Evolutionary conservation across 129 eudicot species (phyloP).

Genomic region (Dittrichia graveolens): DNA sequence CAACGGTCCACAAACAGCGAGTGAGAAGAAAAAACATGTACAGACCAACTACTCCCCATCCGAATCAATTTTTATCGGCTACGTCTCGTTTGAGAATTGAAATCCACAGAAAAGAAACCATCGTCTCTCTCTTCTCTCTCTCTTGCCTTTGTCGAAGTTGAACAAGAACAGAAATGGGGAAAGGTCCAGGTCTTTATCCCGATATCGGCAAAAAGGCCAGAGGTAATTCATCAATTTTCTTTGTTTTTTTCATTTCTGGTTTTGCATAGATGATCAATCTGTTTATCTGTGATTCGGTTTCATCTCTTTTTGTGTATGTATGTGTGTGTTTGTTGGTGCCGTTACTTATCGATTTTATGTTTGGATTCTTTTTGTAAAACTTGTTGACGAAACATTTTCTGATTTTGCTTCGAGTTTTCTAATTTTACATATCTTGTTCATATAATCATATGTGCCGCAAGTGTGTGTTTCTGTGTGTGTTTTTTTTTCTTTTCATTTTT

Average conservation of each 20-base stretch:
- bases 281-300: background rate
- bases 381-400: background rate
- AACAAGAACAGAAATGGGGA: conserved; percentile 46
- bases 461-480: conserved; percentile 19
- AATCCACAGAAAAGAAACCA: conserved; percentile 15
- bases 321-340: background rate
- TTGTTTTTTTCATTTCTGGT: background rate
- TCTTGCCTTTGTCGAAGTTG: conserved; percentile 2
- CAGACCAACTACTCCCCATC: conserved; percentile 8
- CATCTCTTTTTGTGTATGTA: background rate
- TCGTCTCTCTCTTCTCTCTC: conserved; percentile 19
- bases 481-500: background rate
- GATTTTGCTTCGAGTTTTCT: conserved; percentile 15
- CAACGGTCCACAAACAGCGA: conserved; percentile 24
- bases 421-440: conserved; percentile 5
- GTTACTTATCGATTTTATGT: background rate
- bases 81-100: background rate
- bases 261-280: background rate
- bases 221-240: conserved; percentile 37
- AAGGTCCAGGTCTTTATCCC: conserved; percentile 84
- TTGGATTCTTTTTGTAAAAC: background rate
- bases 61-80: conserved; percentile 30
- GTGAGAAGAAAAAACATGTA: conserved; percentile 29
- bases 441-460: background rate
- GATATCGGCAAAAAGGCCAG: conserved; percentile 86